Conservation (phyloP, 2,329 filamentous ascomycete species). For the Colletotrichum spinosum region DNA sequence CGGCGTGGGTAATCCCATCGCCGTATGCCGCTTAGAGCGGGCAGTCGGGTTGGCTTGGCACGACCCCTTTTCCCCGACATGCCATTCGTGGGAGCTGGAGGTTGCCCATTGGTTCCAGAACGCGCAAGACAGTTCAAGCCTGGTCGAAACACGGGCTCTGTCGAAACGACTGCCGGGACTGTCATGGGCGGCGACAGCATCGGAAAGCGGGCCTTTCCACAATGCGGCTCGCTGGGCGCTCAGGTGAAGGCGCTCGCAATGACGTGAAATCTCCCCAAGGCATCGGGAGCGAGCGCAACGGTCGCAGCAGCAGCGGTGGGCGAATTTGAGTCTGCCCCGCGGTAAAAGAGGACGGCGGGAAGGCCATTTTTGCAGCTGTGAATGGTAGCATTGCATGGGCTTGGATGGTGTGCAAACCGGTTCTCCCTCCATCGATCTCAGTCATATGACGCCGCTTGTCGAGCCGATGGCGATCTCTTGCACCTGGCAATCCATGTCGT, state of each 20-base stretch:
- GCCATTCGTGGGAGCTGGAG: conserved; percentile 27
- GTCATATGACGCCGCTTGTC: conserved; percentile 1
- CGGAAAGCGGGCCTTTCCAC: not conserved
- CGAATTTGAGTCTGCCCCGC: conserved; percentile 1
- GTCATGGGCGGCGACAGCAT: not conserved
- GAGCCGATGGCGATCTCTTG: conserved; percentile 3
- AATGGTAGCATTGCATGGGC: conserved; percentile 15
- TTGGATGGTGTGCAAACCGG: conserved; percentile 17
- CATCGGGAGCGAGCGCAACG: conserved; percentile 27
- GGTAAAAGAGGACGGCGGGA: not conserved
- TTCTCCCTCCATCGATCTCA: not conserved
- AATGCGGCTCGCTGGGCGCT: not conserved
- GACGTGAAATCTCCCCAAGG: conserved; percentile 13
- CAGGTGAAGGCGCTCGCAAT: conserved; percentile 14
- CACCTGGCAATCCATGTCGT: not conserved
- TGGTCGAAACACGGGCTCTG: not conserved
- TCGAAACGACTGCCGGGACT: no score
- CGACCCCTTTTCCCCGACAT: conserved; percentile 30
- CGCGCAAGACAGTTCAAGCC: conserved; percentile 6
- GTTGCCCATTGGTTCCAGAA: conserved; percentile 26
- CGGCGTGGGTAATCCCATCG: not conserved
- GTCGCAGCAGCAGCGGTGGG: no score
- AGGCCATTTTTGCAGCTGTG: not conserved
- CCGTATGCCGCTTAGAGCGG: conserved; percentile 6
- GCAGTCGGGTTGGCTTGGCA: conserved; percentile 18